phyloP scores from a whole-genome alignment of 768 basidiomycete genomes.

The Leccinum barrowsii region DNA sequence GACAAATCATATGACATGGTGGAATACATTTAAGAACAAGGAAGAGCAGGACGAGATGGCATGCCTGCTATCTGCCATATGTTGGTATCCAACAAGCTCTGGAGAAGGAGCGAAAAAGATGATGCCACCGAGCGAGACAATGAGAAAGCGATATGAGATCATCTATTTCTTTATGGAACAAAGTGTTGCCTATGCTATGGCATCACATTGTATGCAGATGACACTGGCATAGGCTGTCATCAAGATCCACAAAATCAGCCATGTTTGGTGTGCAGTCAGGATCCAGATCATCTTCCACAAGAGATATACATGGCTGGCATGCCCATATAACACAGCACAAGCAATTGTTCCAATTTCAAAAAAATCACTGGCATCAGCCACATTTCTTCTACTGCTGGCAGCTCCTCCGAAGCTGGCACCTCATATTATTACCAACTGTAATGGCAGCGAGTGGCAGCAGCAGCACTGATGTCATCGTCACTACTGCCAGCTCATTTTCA shows the following conservation, averaged over 20 bases:
- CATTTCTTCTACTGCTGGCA: too few species aligned
- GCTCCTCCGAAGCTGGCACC: too few species aligned
- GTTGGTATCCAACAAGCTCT: background rate
- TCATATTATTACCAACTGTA: too few species aligned
- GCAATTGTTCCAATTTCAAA: too few species aligned
- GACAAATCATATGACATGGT: slow-evolving; percentile 23
- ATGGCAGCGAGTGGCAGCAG: too few species aligned
- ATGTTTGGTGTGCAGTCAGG: background rate
- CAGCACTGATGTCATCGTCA: accelerated
- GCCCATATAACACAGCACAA: background rate
- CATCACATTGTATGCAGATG: background rate
- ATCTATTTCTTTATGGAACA: background rate
- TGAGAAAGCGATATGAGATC: background rate
- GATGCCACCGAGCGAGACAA: background rate
- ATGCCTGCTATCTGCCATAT: background rate
- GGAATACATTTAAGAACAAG: slow-evolving; percentile 19
- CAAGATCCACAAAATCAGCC: slow-evolving; percentile 1
- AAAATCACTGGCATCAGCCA: too few species aligned
- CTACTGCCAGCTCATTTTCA: too few species aligned
- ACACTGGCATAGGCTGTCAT: background rate
- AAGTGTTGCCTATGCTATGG: slow-evolving; percentile 9
- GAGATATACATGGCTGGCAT: background rate
- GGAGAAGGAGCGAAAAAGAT: background rate
- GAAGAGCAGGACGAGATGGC: slow-evolving; percentile 18
- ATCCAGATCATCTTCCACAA: too few species aligned